phyloP scores from a whole-genome alignment of 257 asterid genomes.

The Solanum medicagineum region DNA sequence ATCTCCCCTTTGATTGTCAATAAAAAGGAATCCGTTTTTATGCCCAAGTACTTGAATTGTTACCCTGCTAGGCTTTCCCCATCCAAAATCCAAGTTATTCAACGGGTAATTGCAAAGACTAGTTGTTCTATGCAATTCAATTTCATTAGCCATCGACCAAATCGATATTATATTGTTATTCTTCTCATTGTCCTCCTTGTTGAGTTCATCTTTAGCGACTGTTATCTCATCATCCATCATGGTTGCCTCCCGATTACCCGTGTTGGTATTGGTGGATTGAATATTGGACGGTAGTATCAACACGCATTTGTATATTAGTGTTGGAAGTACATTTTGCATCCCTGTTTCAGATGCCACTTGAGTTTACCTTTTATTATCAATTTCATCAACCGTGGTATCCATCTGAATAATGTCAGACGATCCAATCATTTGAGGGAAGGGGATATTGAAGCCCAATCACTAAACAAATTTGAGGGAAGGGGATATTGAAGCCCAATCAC shows the following conservation, averaged over 20 bases:
- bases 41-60: neutral
- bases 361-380: too few relatives aligned
- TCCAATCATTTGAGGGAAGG: neutral
- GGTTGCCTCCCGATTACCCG: neutral
- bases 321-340: too few relatives aligned
- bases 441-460: too few relatives aligned
- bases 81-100: neutral
- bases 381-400: neutral
- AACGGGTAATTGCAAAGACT: neutral
- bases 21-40: neutral
- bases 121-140: neutral
- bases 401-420: neutral
- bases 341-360: neutral
- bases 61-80: neutral
- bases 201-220: neutral
- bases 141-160: neutral
- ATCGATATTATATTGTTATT: neutral
- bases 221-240: neutral
- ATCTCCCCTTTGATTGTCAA: neutral
- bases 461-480: neutral
- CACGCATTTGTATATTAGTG: neutral
- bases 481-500: too few relatives aligned
- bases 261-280: neutral
- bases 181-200: neutral
- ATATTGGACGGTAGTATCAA: neutral